Base-by-base conservation (phyloP, 176 grass and related monocot genomes). In the Musa beccarii region DNA sequence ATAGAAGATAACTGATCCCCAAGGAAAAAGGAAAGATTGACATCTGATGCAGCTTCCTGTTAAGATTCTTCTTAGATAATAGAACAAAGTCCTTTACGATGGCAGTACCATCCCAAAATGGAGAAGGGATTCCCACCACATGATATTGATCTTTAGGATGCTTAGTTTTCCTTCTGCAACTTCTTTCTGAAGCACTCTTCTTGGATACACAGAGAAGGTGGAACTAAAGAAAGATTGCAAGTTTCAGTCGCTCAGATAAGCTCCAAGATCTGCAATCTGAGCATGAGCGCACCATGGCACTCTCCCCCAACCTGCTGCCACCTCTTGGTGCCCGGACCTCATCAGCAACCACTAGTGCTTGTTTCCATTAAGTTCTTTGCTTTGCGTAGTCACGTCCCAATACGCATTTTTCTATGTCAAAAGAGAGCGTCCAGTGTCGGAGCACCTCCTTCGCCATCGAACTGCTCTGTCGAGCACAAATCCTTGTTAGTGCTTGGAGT, bases 341-440 rank as follows among this genome's bases (percentile, higher is more conserved):
- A 57, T 74, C 72, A 74, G 72, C 72, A 74, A 56, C 53, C 72
- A 74, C 72, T 74, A 43, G 16, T 54, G 72, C 10, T 16, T 74
- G 53, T 74, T 56, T 29, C 72, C 72, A 74, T 74, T 74, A 74
- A 49, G 17, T 9, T 43, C 17, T 50, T 28, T 50, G 15, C 71
- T 74, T 74, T 26, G 55, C 52, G 52, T 74, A 53, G 71, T 74
- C 71, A 74, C 53, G 9, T 57, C 52, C 72, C 72, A 56, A 74
- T 74, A 74, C 22, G 53, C 53, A 57, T 29, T 74, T 56, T 74
- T 57, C 55, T 56, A 74, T 56, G 25, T 11, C 52, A 56, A 74
- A 74, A 57, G 21, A 57, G 17, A 26, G 52, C 52, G 28, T 29
- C 20, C 20, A 74, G 11, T 74, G 53, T 28, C 53, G 3, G 11